Percentiles rank a stretch among this genome's conserved stretches.
Evolutionary conservation across 306 rosid species (phyloP).

Genomic region (Bauhinia variegata): DNA sequence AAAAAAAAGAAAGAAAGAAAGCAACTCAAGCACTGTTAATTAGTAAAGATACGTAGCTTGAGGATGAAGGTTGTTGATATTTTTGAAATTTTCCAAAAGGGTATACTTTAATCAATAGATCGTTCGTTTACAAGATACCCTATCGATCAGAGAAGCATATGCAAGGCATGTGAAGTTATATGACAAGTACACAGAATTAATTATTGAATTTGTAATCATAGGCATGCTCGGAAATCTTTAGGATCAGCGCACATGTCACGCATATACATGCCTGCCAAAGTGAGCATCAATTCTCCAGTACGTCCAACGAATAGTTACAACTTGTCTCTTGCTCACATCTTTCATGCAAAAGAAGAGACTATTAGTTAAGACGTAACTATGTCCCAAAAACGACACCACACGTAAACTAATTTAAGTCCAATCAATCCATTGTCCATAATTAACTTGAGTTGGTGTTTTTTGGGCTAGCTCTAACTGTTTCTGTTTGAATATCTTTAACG

Average conservation of each 20-base stretch:
- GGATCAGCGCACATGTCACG: conserved; percentile 14
- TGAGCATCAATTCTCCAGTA: not conserved
- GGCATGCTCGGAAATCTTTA: conserved; percentile 13
- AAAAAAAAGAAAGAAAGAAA: conserved; percentile 50
- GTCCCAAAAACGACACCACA: too few species aligned
- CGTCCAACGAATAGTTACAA: conserved; percentile 16
- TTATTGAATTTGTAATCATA: conserved; percentile 28
- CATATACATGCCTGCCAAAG: too few species aligned
- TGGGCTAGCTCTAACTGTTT: conserved; percentile 17
- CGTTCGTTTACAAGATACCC: conserved; percentile 48
- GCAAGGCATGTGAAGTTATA: conserved; percentile 22
- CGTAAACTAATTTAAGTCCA: not conserved
- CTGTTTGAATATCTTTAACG: conserved; percentile 14
- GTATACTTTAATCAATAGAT: conserved; percentile 43
- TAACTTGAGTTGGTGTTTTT: conserved; percentile 4
- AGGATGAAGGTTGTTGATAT: conserved; percentile 58
- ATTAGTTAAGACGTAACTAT: too few species aligned
- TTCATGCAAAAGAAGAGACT: conserved; percentile 3
- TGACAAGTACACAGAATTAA: conserved; percentile 6
- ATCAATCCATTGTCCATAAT: not conserved
- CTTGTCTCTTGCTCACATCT: conserved; percentile 29
- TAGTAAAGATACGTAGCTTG: conserved; percentile 66
- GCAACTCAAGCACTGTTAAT: conserved; percentile 39
- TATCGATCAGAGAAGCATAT: conserved; percentile 14
- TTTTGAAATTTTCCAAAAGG: conserved; percentile 40